These are phyloP conservation scores for Acorus calamus DNA, from an alignment of 106 monocot genomes.

Conservation along the genomic window DNA sequence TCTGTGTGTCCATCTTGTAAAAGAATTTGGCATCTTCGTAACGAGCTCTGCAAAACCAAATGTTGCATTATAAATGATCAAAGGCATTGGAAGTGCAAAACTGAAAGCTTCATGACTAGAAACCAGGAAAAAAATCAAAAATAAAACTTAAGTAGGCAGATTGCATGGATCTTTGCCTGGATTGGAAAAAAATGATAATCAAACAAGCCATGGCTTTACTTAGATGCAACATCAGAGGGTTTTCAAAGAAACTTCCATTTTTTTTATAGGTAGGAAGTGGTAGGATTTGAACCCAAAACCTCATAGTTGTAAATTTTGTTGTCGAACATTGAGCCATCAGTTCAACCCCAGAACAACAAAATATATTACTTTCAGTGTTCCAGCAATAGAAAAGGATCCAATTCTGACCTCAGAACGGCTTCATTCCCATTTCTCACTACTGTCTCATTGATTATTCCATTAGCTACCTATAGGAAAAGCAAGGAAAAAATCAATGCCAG, in stretches of 20 bases:
- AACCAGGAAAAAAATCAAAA: too few species aligned
- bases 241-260: too few species aligned
- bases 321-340: neutral
- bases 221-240: too few species aligned
- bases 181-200: too few species aligned
- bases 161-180: too few species aligned
- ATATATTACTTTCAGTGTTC: neutral
- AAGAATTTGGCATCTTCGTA: constrained; percentile 98
- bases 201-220: too few species aligned
- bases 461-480: constrained; percentile 60
- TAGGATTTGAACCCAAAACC: too few species aligned
- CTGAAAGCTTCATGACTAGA: too few species aligned
- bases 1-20: constrained; percentile 74
- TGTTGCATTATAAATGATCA: too few species aligned
- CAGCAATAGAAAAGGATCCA: neutral
- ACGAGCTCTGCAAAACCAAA: constrained; percentile 57
- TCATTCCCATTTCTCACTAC: constrained; percentile 90
- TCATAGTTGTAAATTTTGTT: neutral
- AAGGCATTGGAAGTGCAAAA: too few species aligned
- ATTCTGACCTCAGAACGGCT: constrained; percentile 72
- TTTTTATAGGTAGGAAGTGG: too few species aligned
- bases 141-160: too few species aligned
- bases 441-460: constrained; percentile 55
- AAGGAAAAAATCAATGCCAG: neutral
- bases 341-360: neutral